Conservation (phyloP, 2,329 filamentous ascomycete species). For the Blastomyces silverae region DNA sequence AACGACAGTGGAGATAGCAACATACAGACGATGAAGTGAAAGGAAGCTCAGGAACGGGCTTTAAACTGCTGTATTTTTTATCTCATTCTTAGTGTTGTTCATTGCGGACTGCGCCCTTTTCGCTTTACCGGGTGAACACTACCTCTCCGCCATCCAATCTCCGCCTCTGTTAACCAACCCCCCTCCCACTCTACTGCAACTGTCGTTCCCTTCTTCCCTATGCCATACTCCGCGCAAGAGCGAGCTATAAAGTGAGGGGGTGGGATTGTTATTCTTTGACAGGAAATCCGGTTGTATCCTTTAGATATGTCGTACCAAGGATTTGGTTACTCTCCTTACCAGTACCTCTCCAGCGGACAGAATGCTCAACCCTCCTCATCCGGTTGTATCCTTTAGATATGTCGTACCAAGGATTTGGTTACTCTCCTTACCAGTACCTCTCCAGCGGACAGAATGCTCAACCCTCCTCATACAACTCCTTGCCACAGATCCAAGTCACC, state of each 20-base stretch:
- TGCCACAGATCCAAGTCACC: slow-evolving; percentile 11
- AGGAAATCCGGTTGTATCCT: background rate
- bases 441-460: slow-evolving; percentile 12
- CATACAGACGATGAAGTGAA: too few species aligned
- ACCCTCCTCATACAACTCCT: slow-evolving; percentile 12
- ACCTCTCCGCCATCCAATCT: background rate
- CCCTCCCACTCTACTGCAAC: background rate
- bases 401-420: slow-evolving; percentile 21
- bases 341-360: slow-evolving; percentile 13
- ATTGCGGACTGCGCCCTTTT: background rate
- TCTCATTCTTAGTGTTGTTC: background rate
- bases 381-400: slow-evolving; percentile 12
- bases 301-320: slow-evolving; percentile 20
- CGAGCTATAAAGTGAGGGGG: background rate
- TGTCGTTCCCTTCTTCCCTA: background rate
- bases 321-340: slow-evolving; percentile 18
- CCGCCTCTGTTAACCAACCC: background rate
- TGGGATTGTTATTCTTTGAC: background rate
- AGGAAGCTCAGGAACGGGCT: background rate
- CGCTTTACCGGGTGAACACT: background rate
- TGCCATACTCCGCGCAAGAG: background rate
- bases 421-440: slow-evolving; percentile 17
- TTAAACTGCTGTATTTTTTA: background rate
- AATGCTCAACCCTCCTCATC: slow-evolving; percentile 11
- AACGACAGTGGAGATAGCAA: background rate